These are phyloP conservation scores for Cercospora canescens DNA, from an alignment of 2,329 filamentous ascomycete genomes.

Conservation along the genomic window DNA sequence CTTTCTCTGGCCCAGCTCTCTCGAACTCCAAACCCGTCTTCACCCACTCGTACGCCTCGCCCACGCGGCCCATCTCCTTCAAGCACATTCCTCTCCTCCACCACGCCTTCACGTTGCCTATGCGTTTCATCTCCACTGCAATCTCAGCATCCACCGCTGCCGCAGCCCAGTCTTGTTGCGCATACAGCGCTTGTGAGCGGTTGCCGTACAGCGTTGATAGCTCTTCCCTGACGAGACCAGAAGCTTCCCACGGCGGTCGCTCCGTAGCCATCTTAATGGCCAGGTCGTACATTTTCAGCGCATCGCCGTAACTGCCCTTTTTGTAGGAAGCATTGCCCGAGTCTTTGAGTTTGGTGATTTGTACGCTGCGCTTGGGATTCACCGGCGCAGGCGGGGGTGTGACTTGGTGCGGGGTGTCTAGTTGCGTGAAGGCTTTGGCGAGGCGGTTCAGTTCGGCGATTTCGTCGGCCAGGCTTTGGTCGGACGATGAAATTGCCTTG, in stretches of 20 bases:
- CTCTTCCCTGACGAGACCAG: constrained; percentile 81
- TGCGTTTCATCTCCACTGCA: constrained; percentile 82
- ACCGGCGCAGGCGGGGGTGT: constrained; percentile 87
- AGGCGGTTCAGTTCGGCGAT: constrained; percentile 75
- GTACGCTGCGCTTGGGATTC: constrained; percentile 85
- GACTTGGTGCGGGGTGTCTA: constrained; percentile 60
- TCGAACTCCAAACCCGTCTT: constrained; percentile 69
- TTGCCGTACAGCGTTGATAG: constrained; percentile 78
- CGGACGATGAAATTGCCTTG: constrained; percentile 64
- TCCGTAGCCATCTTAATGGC: constrained; percentile 85
- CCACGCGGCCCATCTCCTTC: constrained; percentile 83
- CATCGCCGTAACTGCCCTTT: constrained; percentile 72
- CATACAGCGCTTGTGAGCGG: constrained; percentile 88
- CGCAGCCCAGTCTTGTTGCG: constrained; percentile 77
- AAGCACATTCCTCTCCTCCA: constrained; percentile 84
- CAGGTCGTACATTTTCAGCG: constrained; percentile 78
- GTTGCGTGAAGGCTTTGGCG: constrained; percentile 70
- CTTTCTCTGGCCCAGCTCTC: constrained; percentile 35
- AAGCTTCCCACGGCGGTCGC: constrained; percentile 85
- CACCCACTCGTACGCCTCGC: constrained; percentile 81
- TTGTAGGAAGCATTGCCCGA: constrained; percentile 80
- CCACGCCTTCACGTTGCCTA: constrained; percentile 92
- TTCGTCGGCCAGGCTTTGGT: constrained; percentile 44
- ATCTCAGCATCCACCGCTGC: constrained; percentile 84
- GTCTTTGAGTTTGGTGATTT: constrained; percentile 89